These are phyloP conservation scores for Penicillium hesseltinei DNA, from an alignment of 2,329 filamentous ascomycete genomes.

Conservation along the genomic window DNA sequence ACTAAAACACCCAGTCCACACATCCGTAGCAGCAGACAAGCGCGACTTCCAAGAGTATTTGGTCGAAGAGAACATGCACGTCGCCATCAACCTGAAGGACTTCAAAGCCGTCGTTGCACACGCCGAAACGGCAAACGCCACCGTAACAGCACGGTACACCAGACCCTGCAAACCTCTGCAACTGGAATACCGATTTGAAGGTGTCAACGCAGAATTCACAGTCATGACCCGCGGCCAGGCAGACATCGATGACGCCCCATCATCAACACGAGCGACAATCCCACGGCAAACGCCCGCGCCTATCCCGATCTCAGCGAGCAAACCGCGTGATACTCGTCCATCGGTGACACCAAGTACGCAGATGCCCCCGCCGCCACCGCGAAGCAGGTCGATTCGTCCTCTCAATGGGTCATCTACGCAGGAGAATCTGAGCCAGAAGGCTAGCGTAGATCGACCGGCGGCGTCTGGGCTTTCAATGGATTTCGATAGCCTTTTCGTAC, in stretches of 20 bases:
- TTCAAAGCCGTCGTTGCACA: conserved; percentile 64
- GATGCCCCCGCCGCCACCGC: conserved; percentile 32
- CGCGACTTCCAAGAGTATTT: conserved; percentile 61
- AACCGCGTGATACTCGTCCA: conserved; percentile 7
- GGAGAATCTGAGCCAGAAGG: conserved; percentile 20
- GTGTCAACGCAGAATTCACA: conserved; percentile 59
- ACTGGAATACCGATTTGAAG: conserved; percentile 57
- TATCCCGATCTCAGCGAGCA: conserved; percentile 20
- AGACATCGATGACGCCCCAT: conserved; percentile 37
- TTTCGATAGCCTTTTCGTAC: conserved; percentile 61
- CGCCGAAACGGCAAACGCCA: conserved; percentile 57
- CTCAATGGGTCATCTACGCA: conserved; percentile 32
- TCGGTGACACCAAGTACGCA: conserved; percentile 18
- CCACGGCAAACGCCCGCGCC: conserved; percentile 38
- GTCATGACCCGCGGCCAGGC: conserved; percentile 64
- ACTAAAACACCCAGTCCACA: conserved; percentile 63
- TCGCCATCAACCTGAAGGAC: conserved; percentile 64
- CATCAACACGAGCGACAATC: conserved; percentile 41
- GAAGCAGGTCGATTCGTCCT: conserved; percentile 33
- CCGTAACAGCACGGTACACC: conserved; percentile 59
- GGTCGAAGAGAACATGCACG: conserved; percentile 59
- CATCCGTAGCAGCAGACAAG: conserved; percentile 61
- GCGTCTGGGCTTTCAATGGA: conserved; percentile 36
- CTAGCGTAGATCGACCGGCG: conserved; percentile 29
- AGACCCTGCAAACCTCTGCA: conserved; percentile 60